These are phyloP conservation scores for Ascoidea asiatica DNA, from an alignment of 805 yeast genomes.

Conservation along the genomic window DNA sequence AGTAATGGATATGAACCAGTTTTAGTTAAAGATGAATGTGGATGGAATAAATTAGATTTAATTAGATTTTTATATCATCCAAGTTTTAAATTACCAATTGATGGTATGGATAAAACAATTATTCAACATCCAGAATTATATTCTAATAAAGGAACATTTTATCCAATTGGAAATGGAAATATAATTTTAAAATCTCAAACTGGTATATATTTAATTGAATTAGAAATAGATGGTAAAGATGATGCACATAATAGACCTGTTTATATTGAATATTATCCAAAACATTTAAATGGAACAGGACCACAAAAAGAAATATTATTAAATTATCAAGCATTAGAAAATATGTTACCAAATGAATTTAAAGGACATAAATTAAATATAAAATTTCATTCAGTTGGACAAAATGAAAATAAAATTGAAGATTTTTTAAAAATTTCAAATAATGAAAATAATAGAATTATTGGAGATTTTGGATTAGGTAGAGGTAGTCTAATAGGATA, in stretches of 20 bases:
- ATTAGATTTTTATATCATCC: constrained; percentile 73
- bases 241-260: no score
- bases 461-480: constrained; percentile 28
- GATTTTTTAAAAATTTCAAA: constrained; percentile 21
- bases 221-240: constrained; percentile 46
- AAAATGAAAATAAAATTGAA: constrained; percentile 28
- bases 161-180: constrained; percentile 30
- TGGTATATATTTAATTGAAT: constrained; percentile 68
- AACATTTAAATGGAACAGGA: constrained; percentile 43
- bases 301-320: constrained; percentile 39
- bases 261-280: constrained; percentile 52
- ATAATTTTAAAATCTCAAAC: constrained; percentile 36
- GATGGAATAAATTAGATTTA: constrained; percentile 78
- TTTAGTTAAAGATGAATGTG: constrained; percentile 53
- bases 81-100: constrained; percentile 59
- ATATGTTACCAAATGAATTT: constrained; percentile 22
- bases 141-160: constrained; percentile 29
- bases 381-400: constrained; percentile 13
- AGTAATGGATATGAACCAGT: constrained; percentile 35
- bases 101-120: constrained; percentile 33
- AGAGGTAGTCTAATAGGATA: constrained; percentile 25
- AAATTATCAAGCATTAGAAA: constrained; percentile 31
- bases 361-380: constrained; percentile 17
- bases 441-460: constrained; percentile 10
- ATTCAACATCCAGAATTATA: constrained; percentile 11